Conservation (phyloP, 345 rosid genomes). For the Tarenaya hassleriana region DNA sequence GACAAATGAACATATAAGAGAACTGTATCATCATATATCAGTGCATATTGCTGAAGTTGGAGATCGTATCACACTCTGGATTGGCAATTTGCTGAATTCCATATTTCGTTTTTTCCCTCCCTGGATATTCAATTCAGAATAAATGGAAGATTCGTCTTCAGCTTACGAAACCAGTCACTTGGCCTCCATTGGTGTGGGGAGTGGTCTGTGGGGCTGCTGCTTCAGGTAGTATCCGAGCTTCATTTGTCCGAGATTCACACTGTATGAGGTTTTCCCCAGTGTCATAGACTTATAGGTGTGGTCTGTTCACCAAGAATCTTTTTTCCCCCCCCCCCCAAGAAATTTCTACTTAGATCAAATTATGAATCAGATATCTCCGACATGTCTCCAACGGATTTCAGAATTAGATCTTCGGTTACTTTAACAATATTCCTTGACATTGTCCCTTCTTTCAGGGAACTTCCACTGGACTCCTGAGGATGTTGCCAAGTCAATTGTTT, state of each 20-base stretch:
- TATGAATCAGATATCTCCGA: background rate
- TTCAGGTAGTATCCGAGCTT: constrained; percentile 50
- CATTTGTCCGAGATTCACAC: background rate
- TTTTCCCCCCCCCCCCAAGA: too few relatives aligned
- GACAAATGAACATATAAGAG: constrained; percentile 1
- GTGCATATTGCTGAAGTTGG: background rate
- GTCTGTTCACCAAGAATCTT: background rate
- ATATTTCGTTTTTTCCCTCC: background rate
- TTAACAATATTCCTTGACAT: background rate
- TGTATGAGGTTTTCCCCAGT: background rate
- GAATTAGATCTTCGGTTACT: constrained; percentile 13
- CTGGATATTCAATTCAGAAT: constrained; percentile 36
- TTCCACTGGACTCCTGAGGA: constrained; percentile 92
- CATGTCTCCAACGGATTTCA: background rate
- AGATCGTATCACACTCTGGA: too few relatives aligned
- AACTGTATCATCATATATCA: background rate
- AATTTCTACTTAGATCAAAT: background rate
- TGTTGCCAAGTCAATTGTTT: constrained; percentile 79
- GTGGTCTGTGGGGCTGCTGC: constrained; percentile 99
- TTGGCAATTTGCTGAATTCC: background rate
- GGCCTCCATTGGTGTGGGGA: constrained; percentile 99
- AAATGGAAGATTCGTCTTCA: constrained; percentile 99
- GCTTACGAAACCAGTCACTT: constrained; percentile 92
- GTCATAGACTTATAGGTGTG: background rate
- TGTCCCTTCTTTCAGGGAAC: constrained; percentile 51